A percentile compares a stretch with the other conserved stretches of the same genome.
These are phyloP conservation scores for Phialophora chinensis DNA, from an alignment of 2,329 filamentous ascomycete genomes.

Conservation along the genomic window DNA sequence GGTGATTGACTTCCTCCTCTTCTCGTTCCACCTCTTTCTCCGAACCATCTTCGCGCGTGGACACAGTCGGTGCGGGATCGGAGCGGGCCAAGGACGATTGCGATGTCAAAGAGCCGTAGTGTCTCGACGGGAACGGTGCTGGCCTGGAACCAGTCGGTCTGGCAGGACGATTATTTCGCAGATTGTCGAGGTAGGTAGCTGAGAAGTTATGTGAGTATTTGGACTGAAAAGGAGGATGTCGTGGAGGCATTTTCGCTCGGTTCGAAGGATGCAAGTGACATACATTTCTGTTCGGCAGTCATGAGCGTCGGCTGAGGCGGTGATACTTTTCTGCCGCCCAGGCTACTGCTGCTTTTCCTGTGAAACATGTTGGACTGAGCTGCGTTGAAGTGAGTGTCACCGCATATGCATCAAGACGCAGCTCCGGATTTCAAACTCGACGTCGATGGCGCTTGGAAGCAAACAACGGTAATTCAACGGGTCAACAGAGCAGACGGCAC, in stretches of 20 bases:
- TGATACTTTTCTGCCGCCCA: conserved; percentile 52
- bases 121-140: conserved; percentile 50
- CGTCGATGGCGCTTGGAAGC: conserved; percentile 1
- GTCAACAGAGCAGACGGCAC: background rate
- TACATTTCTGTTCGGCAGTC: conserved; percentile 55
- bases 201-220: conserved; percentile 39
- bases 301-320: conserved; percentile 55
- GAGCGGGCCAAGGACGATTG: conserved; percentile 36
- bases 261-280: conserved; percentile 37
- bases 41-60: conserved; percentile 3
- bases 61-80: conserved; percentile 31
- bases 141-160: conserved; percentile 67
- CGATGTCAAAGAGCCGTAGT: conserved; percentile 24
- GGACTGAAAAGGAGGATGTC: conserved; percentile 34
- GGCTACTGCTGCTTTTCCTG: conserved; percentile 40
- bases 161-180: conserved; percentile 62
- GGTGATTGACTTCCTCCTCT: conserved; percentile 7
- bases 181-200: conserved; percentile 66
- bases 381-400: conserved; percentile 14
- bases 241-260: conserved; percentile 25
- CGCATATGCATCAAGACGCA: conserved; percentile 24
- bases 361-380: conserved; percentile 46
- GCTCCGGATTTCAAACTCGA: conserved; percentile 3
- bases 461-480: conserved; percentile 2
- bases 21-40: conserved; percentile 7